Percentiles rank a stretch among this genome's conserved stretches.
phyloP scores from a whole-genome alignment of 768 basidiomycete genomes.

The Rhizopogon salebrosus region DNA sequence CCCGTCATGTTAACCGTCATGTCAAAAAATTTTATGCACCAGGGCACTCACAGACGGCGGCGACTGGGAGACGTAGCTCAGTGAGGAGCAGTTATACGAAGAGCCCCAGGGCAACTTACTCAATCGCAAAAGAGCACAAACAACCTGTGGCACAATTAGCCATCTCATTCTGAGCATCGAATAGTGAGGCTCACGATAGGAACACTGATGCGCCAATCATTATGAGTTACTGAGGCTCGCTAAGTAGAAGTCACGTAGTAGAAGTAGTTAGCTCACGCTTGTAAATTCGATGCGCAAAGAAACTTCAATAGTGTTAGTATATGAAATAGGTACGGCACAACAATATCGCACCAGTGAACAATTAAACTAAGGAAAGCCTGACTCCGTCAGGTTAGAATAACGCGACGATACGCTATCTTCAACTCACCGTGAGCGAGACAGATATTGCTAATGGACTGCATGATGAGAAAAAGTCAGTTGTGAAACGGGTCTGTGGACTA shows the following conservation, averaged over 20 bases:
- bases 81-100: not conserved
- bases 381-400: slow-evolving; percentile 16
- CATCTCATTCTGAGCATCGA: not conserved
- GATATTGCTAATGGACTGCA: slow-evolving; percentile 16
- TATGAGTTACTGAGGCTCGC: slow-evolving; percentile 18
- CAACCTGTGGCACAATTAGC: slow-evolving; percentile 13
- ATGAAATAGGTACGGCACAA: not conserved
- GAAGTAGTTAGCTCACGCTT: slow-evolving; percentile 25
- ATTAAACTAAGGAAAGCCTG: slow-evolving; percentile 44
- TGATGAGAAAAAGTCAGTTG: not conserved
- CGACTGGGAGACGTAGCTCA: slow-evolving; percentile 22
- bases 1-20: not conserved
- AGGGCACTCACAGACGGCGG: slow-evolving; percentile 21
- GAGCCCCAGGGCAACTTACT: slow-evolving; percentile 15
- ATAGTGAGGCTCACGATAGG: slow-evolving; percentile 26
- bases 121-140: slow-evolving; percentile 24
- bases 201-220: slow-evolving; percentile 24
- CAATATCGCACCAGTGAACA: slow-evolving; percentile 40
- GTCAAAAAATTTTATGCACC: not conserved
- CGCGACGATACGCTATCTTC: not conserved
- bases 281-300: slow-evolving; percentile 37
- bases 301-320: slow-evolving; percentile 15
- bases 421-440: slow-evolving; percentile 25
- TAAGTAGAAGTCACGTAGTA: not conserved
- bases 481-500: not conserved